Evolutionary conservation across 495 filamentous ascomycete genomes (phyloP), one percentile per base, ranked within the genome.

Genomic region (Trichoderma erinaceum): DNA sequence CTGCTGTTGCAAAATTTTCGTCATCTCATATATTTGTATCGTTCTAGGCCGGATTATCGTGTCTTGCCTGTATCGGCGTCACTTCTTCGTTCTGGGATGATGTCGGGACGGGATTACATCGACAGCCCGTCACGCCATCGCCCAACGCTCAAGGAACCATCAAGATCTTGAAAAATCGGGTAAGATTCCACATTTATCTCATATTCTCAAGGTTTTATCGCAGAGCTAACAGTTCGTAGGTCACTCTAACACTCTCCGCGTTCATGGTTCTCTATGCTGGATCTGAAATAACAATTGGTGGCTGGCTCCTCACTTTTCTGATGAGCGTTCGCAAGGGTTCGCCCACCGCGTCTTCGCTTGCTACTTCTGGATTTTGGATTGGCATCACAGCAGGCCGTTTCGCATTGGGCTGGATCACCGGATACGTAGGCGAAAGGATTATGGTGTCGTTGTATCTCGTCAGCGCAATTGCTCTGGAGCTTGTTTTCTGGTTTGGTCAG

Each of bases 281-380:
- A 46, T 78, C 88, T 21, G 92, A 97, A 68, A 92, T 97, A 21
- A 87, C 88, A 0, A 82, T 96, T 0, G 91, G 92, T 41, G 90
- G 93, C 16, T 97, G 92, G 93, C 88, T 96, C 52, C 90, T 93
- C 43, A 91, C 90, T 2, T 96, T 94, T 78, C 85, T 96, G 77
- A 88, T 95, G 69, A 83, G 79, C 38, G 89, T 92, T 56, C 88
- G 93, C 15, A 77, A 88, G 68, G 91, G 90, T 5, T 83, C 88
- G 61, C 86, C 87, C 3, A 86, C 87, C 35, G 81, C 80, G 11
- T 89, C 92, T 8, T 91, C 92, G 27, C 89, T 93, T 71, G 89
- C 91, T n/a, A 91, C 87, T 11, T 86, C 90, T 0, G 91, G 91
- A 18, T 97, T 96, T 76, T 96, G 92, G 92, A 86, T 86, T 2